Percentiles rank a stretch among this genome's conserved stretches.
These are phyloP conservation scores for Cryptosporidium meleagridis DNA, from an alignment of 169 alveolate species.

Conservation along the genomic window DNA sequence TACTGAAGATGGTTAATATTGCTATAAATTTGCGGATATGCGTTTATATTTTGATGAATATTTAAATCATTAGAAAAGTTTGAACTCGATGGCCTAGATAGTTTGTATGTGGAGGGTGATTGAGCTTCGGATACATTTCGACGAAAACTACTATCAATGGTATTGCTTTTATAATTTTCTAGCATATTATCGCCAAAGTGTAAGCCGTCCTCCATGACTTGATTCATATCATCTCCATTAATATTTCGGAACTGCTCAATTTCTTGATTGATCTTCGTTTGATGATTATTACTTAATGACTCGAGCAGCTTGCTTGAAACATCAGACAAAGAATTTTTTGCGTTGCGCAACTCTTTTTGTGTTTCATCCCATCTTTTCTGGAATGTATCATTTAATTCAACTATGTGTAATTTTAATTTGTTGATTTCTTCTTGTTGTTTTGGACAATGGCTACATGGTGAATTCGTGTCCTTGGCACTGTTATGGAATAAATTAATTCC, in stretches of 20 bases:
- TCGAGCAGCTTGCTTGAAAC: constrained; percentile 58
- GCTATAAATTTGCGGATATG: not conserved
- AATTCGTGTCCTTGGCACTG: not conserved
- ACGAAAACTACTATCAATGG: not conserved
- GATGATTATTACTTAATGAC: not conserved
- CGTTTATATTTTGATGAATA: not conserved
- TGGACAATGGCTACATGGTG: constrained; percentile 32
- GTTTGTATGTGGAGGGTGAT: constrained; percentile 31
- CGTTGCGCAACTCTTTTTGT: constrained; percentile 46
- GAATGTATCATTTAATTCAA: constrained; percentile 50
- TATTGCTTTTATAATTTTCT: not conserved
- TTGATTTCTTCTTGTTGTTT: constrained; percentile 65
- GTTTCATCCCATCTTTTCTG: constrained; percentile 73
- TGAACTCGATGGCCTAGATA: constrained; percentile 40
- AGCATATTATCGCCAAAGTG: not conserved
- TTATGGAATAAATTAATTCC: not conserved
- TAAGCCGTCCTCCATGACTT: not conserved
- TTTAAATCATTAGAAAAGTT: constrained; percentile 11
- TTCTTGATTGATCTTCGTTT: not conserved
- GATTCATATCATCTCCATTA: constrained; percentile 1
- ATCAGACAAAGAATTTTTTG: constrained; percentile 51
- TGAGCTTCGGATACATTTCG: constrained; percentile 9
- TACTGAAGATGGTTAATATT: not conserved
- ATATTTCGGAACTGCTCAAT: not conserved
- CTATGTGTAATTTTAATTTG: constrained; percentile 45